phyloP scores from a whole-genome alignment of 2,329 filamentous ascomycete species.

The Dactylonectria macrodidyma region DNA sequence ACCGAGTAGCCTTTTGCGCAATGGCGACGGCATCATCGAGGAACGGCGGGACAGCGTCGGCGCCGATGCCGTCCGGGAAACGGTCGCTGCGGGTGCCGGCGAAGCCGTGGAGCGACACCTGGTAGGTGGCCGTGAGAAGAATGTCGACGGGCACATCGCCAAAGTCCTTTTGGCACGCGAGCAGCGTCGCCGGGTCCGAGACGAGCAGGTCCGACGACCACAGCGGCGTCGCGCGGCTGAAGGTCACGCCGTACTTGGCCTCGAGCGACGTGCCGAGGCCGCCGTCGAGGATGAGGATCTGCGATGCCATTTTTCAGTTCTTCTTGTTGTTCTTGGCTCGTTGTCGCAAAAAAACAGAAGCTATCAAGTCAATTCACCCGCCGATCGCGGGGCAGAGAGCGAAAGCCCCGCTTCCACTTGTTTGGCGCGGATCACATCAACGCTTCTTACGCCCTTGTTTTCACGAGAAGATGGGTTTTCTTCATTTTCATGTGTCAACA shows the following conservation, averaged over 20 bases:
- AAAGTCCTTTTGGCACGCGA: slow-evolving; percentile 71
- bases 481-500: not conserved
- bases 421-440: slow-evolving; percentile 14
- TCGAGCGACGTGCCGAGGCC: slow-evolving; percentile 78
- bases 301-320: slow-evolving; percentile 42
- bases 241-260: slow-evolving; percentile 67
- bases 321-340: not conserved
- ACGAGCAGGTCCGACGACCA: slow-evolving; percentile 80
- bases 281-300: slow-evolving; percentile 72
- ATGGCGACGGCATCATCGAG: slow-evolving; percentile 62
- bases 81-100: slow-evolving; percentile 60
- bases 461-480: not conserved
- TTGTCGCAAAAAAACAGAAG: not conserved
- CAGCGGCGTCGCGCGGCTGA: slow-evolving; percentile 69
- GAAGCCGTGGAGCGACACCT: slow-evolving; percentile 72
- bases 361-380: not conserved
- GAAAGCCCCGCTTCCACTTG: slow-evolving; percentile 16
- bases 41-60: slow-evolving; percentile 56
- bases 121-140: slow-evolving; percentile 78
- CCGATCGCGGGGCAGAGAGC: slow-evolving; percentile 23
- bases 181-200: slow-evolving; percentile 64
- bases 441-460: not conserved
- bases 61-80: slow-evolving; percentile 61
- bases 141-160: slow-evolving; percentile 71
- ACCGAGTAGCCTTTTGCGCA: slow-evolving; percentile 53